These are phyloP conservation scores for Puccinia polysora DNA, from an alignment of 1,284 basidiomycete species.

Conservation along the genomic window DNA sequence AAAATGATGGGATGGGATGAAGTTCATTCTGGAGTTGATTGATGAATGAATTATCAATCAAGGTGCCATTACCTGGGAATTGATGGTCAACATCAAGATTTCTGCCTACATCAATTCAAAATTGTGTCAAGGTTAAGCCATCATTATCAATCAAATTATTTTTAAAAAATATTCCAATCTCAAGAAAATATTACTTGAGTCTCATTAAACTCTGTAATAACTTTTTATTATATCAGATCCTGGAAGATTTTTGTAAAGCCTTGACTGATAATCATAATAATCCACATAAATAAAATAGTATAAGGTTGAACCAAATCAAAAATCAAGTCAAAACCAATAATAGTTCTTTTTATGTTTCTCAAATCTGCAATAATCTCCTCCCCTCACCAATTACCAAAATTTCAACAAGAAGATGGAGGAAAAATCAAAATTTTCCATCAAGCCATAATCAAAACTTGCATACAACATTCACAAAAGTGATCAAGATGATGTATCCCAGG, in stretches of 20 bases:
- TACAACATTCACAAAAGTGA: constrained; percentile 72
- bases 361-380: constrained; percentile 27
- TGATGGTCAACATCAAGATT: constrained; percentile 66
- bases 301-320: constrained; percentile 51
- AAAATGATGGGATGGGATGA: too few relatives aligned
- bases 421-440: constrained; percentile 66
- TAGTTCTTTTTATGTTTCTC: constrained; percentile 45
- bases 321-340: constrained; percentile 46
- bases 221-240: constrained; percentile 78
- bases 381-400: constrained; percentile 7
- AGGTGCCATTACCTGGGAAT: constrained; percentile 76
- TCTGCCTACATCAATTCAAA: constrained; percentile 22
- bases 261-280: constrained; percentile 45
- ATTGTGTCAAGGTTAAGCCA: constrained; percentile 6
- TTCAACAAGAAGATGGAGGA: constrained; percentile 54
- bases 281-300: constrained; percentile 50
- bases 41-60: too few relatives aligned
- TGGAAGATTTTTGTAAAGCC: constrained; percentile 58
- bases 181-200: constrained; percentile 67
- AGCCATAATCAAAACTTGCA: constrained; percentile 73
- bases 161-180: constrained; percentile 55
- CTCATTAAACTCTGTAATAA: constrained; percentile 93
- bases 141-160: neutral
- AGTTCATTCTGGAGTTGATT: too few relatives aligned
- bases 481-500: constrained; percentile 85